Conservation (phyloP, 108 stramenopile species). For the Aureococcus anophagefferens region DNA sequence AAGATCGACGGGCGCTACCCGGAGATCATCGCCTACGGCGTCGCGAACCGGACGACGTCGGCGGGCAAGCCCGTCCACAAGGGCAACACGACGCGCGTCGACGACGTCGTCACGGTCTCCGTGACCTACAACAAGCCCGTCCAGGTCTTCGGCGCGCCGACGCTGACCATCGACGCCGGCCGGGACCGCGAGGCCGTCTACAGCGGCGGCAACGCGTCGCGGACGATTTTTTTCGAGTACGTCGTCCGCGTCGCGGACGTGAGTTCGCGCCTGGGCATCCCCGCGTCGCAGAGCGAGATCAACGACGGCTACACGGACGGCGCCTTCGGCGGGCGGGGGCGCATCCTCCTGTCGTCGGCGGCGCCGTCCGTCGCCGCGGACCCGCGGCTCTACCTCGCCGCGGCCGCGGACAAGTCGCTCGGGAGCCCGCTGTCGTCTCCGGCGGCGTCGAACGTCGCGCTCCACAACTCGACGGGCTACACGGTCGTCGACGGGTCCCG, state of each 20-base stretch:
- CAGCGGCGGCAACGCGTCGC: constrained; percentile 10
- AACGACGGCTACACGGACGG: too few relatives aligned
- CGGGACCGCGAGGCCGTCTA: constrained; percentile 23
- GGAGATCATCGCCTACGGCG: too few relatives aligned
- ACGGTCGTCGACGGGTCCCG: background rate
- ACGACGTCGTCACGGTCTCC: constrained; percentile 38
- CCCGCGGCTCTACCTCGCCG: background rate
- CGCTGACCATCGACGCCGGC: constrained; percentile 40
- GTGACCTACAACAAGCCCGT: constrained; percentile 39
- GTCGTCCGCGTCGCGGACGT: constrained; percentile 30
- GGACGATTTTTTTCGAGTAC: constrained; percentile 39
- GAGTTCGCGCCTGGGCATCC: constrained; percentile 4
- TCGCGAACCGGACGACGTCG: too few relatives aligned
- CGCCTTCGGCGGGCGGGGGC: background rate
- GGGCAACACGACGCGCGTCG: background rate
- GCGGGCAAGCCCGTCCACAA: too few relatives aligned
- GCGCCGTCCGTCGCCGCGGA: background rate
- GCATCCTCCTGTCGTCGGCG: background rate
- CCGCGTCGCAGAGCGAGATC: background rate
- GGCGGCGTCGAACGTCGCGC: too few relatives aligned
- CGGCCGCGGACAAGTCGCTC: background rate
- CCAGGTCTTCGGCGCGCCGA: constrained; percentile 36
- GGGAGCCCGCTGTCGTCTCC: background rate
- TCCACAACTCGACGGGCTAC: background rate
- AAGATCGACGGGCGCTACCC: too few relatives aligned